A percentile compares a stretch with the other conserved stretches of the same genome.
Evolutionary conservation across 2,329 filamentous ascomycete species (phyloP).

Genomic region (Didymella pinodella): DNA sequence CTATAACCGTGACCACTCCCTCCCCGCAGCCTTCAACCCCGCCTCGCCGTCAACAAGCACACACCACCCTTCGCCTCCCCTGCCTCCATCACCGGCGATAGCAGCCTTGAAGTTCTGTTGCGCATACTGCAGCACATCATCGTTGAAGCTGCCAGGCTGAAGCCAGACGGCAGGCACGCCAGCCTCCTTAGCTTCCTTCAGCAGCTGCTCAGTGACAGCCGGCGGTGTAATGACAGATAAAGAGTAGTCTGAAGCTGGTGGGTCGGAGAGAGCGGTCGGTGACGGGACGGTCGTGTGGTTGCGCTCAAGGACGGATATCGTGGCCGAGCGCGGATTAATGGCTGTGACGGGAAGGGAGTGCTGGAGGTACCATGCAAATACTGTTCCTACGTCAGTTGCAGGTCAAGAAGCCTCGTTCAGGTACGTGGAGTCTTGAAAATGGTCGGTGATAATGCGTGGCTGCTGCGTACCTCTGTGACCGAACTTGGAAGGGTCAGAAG

Average conservation of each 20-base stretch:
- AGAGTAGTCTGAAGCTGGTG: slow-evolving; percentile 66
- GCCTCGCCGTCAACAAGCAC: slow-evolving; percentile 53
- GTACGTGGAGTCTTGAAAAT: background rate
- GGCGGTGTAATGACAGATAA: slow-evolving; percentile 91
- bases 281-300: slow-evolving; percentile 71
- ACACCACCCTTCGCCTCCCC: slow-evolving; percentile 51
- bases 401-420: no score
- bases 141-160: slow-evolving; percentile 88
- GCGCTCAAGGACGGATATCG: slow-evolving; percentile 68
- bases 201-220: slow-evolving; percentile 72
- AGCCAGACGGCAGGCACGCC: slow-evolving; percentile 69
- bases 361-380: slow-evolving; percentile 87
- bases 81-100: slow-evolving; percentile 61
- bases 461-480: slow-evolving; percentile 77
- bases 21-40: slow-evolving; percentile 45
- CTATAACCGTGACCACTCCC: slow-evolving; percentile 44
- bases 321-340: slow-evolving; percentile 76
- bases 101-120: slow-evolving; percentile 72
- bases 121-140: slow-evolving; percentile 75
- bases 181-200: slow-evolving; percentile 78
- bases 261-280: slow-evolving; percentile 67
- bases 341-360: slow-evolving; percentile 80
- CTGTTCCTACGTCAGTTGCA: slow-evolving; percentile 55
- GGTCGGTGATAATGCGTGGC: background rate
- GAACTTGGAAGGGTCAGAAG: slow-evolving; percentile 82